Conservation (phyloP, 106 monocot genomes). For the Narthecium ossifragum region DNA sequence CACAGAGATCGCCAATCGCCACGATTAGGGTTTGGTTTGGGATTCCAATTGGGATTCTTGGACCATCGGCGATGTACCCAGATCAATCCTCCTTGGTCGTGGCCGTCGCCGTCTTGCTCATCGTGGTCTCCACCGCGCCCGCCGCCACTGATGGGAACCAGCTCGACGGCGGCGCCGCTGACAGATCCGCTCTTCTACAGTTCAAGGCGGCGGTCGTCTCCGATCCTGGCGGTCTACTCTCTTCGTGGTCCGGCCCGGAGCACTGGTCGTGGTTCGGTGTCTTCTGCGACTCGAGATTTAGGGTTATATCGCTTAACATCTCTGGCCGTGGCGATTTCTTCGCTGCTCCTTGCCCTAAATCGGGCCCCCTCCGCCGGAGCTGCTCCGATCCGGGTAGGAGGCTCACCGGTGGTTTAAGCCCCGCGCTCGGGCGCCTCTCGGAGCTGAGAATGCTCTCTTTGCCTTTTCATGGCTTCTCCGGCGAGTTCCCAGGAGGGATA, state of each 20-base stretch:
- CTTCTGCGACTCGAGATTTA: slow-evolving; percentile 27
- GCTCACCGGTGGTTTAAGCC: slow-evolving; percentile 28
- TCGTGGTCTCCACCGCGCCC: neutral
- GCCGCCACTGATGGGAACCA: neutral
- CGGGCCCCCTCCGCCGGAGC: slow-evolving; percentile 13
- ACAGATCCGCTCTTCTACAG: slow-evolving; percentile 15
- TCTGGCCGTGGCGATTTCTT: slow-evolving; percentile 12
- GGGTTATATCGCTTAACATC: slow-evolving; percentile 34
- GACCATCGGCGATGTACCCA: no score
- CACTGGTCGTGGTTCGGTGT: slow-evolving; percentile 49
- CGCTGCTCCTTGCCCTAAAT: slow-evolving; percentile 12
- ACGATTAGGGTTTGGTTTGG: no score
- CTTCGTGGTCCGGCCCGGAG: slow-evolving; percentile 26
- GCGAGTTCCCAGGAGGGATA: slow-evolving; percentile 37
- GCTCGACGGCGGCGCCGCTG: neutral
- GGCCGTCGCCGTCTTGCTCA: no score
- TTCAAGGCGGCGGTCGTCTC: slow-evolving; percentile 41
- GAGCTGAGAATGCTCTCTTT: slow-evolving; percentile 32
- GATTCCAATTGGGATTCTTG: no score
- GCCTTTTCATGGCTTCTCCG: slow-evolving; percentile 31
- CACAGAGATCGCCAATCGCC: no score
- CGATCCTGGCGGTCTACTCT: slow-evolving; percentile 39
- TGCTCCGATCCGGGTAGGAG: slow-evolving; percentile 17
- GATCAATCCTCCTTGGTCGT: no score
- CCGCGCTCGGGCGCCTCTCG: slow-evolving; percentile 15